phyloP scores from a whole-genome alignment of 1,284 basidiomycete genomes.

The Peniophora sp. region DNA sequence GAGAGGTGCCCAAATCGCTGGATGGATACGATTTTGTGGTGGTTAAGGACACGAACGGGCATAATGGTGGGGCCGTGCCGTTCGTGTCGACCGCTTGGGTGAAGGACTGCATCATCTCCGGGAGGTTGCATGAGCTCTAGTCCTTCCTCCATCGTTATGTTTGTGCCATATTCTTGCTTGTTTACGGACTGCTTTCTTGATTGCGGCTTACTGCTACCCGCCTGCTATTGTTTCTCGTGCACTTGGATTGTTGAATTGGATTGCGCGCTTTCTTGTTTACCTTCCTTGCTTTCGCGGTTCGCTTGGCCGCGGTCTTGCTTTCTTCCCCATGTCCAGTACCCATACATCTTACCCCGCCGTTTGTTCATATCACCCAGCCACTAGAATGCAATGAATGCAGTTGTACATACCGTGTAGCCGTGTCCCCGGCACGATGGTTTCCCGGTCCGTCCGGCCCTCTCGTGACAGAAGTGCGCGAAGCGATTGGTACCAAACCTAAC shows the following conservation, averaged over 20 bases:
- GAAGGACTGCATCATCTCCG: constrained; percentile 71
- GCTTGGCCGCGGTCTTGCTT: neutral
- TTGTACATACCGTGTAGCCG: too few relatives aligned
- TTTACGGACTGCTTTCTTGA: neutral
- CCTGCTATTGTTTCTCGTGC: neutral
- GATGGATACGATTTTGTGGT: constrained; percentile 58
- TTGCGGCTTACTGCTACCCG: neutral
- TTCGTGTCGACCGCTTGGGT: constrained; percentile 63
- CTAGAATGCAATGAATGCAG: too few relatives aligned
- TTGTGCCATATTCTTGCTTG: too few relatives aligned
- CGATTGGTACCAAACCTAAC: too few relatives aligned
- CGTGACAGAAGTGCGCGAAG: too few relatives aligned
- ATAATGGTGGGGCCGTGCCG: constrained; percentile 20
- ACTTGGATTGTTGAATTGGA: neutral
- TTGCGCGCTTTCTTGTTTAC: neutral
- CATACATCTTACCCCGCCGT: too few relatives aligned
- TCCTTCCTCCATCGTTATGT: too few relatives aligned
- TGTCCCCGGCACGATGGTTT: too few relatives aligned
- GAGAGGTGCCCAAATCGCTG: constrained; percentile 21
- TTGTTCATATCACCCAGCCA: too few relatives aligned
- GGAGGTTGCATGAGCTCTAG: constrained; percentile 29
- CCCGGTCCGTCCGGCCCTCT: too few relatives aligned
- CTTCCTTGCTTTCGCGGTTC: neutral
- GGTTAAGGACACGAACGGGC: constrained; percentile 39
- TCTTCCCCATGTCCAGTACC: too few relatives aligned